Conservation (phyloP, 1,284 basidiomycete genomes). For the Microbotryum scabiosae region DNA sequence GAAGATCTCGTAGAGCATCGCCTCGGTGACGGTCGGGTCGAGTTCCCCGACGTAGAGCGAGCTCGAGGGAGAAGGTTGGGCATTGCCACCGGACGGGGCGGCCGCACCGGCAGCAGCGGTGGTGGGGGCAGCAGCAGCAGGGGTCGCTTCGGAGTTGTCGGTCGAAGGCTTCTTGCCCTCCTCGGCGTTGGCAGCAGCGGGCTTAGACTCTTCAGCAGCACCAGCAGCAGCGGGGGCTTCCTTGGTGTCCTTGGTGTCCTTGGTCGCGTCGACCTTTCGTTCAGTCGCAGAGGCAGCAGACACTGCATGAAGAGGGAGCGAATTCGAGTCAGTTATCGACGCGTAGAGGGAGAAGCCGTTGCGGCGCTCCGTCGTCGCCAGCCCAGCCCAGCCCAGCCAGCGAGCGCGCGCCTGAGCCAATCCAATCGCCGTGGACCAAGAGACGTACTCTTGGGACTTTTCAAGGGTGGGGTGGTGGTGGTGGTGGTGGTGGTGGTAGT, state of each 20-base stretch:
- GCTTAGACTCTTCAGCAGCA: too few species aligned
- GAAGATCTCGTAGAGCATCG: constrained; percentile 99
- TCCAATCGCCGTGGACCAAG: too few species aligned
- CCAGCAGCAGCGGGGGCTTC: too few species aligned
- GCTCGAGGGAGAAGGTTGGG: constrained; percentile 41
- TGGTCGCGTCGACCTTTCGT: neutral
- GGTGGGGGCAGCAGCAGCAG: constrained; percentile 31
- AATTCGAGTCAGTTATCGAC: too few species aligned
- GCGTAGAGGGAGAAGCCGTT: too few species aligned
- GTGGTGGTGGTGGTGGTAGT: too few species aligned
- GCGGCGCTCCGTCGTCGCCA: too few species aligned
- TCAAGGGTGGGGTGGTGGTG: too few species aligned
- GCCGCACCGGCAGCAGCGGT: constrained; percentile 26
- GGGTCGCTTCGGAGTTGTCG: constrained; percentile 8
- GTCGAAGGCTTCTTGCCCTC: constrained; percentile 8
- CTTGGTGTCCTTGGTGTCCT: too few species aligned
- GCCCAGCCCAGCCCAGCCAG: too few species aligned
- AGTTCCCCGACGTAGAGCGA: constrained; percentile 99
- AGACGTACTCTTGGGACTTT: too few species aligned
- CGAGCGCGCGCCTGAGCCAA: too few species aligned
- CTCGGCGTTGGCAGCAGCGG: neutral
- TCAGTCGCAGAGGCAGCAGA: constrained; percentile 1
- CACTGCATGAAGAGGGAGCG: neutral
- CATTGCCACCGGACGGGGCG: constrained; percentile 11
- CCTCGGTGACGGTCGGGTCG: constrained; percentile 94